Evolutionary conservation across 2,329 filamentous ascomycete genomes (phyloP), one percentile per base, ranked within the genome.

Genomic region (Trichoderma hamatum): DNA sequence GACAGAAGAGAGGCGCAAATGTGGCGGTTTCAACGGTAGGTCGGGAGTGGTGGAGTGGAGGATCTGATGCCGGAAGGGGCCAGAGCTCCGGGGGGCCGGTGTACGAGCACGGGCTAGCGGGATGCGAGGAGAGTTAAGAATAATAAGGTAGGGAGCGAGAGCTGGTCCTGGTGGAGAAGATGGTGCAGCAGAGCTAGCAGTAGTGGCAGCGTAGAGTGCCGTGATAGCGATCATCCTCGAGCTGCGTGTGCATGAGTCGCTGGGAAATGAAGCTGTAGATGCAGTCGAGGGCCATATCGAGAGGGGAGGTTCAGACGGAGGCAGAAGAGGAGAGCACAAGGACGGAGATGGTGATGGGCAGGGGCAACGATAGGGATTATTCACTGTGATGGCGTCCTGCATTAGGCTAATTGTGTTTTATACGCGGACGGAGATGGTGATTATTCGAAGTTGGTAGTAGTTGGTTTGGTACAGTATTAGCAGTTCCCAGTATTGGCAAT

Each of bases 11-110:
- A 61, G 49, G 19, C 21, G 46, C 16, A 52, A 52, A n/a, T 3
- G 60, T 63, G 60, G 60, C 60, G 60, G 60, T 52, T 52, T 63
- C 60, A 63, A 63, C 43, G 60, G 60, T n/a, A 24, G 19, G 60
- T 28, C 43, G 60, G 43, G 60, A 46, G 51, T 28, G 39, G 43
- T n/a, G 46, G 60, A 51, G 60, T 13, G 60, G 60, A 32, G 34
- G 59, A 34, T 63, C 28, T 34, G 43, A 52, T 63, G 60, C 60
- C 60, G 60, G 60, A 63, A 63, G 60, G 6, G 60, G 60, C 60
- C 46, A 63, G 60, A 63, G 43, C 60, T 51, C 60, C 60, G 60
- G 32, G 36, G 56, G 36, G 56, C 56, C 56, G 56, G 56, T 39
- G 52, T 32, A 32, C 28, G 16, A 36, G 54, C 19, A 36, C 26